A percentile compares a stretch with the other conserved stretches of the same genome.
phyloP scores from a whole-genome alignment of 495 filamentous ascomycete species.

The Penicillium coprophilum region DNA sequence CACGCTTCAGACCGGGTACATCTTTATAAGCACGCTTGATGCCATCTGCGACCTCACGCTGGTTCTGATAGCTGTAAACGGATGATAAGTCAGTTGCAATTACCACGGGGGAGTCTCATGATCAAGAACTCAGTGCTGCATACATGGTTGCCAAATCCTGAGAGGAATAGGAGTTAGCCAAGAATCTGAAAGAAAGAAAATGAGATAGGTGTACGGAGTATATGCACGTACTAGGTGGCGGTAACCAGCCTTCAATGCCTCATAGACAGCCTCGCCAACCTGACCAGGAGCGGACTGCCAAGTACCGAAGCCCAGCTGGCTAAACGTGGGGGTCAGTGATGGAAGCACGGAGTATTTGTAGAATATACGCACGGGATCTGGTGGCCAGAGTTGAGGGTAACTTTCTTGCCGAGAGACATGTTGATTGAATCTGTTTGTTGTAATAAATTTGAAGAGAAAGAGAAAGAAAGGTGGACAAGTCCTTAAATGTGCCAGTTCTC shows the following conservation, averaged over 20 bases:
- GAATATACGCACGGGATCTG: conserved; percentile 42
- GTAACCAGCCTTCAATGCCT: conserved; percentile 55
- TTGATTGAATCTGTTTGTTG: background rate
- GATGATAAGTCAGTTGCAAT: conserved; percentile 43
- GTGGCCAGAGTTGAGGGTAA: conserved; percentile 44
- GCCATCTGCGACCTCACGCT: conserved; percentile 46
- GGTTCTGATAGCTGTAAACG: conserved; percentile 47
- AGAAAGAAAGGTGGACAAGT: conserved; percentile 8
- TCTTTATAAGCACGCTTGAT: conserved; percentile 49
- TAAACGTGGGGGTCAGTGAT: conserved; percentile 13
- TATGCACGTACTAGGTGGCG: conserved; percentile 48
- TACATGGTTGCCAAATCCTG: conserved; percentile 50
- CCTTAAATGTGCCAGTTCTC: conserved; percentile 15
- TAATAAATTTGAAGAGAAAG: conserved; percentile 4
- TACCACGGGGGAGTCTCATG: background rate
- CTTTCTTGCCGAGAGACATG: conserved; percentile 51
- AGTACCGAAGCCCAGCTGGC: conserved; percentile 54
- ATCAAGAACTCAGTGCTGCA: conserved; percentile 1
- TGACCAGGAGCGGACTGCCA: conserved; percentile 56
- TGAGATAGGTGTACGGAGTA: background rate
- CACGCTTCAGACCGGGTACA: conserved; percentile 49
- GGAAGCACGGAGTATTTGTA: too few relatives aligned
- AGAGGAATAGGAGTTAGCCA: conserved; percentile 21
- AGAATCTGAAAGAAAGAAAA: background rate
- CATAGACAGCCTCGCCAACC: conserved; percentile 54